Conservation (phyloP, 1,284 basidiomycete species). For the Leccinum solheimii region DNA sequence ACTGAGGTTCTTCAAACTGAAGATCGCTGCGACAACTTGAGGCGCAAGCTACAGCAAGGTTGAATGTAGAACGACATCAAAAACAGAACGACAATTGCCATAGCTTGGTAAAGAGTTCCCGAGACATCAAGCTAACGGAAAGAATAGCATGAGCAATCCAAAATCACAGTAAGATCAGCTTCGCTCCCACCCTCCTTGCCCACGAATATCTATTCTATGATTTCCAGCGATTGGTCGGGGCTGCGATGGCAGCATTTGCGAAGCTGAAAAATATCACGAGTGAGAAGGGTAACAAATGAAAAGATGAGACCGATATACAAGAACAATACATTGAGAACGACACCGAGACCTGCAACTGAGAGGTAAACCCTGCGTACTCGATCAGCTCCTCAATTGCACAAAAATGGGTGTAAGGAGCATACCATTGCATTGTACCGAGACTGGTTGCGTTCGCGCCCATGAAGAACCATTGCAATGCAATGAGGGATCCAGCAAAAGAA, state of each 20-base stretch:
- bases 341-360: conserved; percentile 67
- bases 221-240: conserved; percentile 9
- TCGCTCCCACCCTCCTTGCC: conserved; percentile 26
- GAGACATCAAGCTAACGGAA: conserved; percentile 28
- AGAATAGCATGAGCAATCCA: not conserved
- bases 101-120: conserved; percentile 29
- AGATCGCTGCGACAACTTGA: conserved; percentile 20
- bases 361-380: conserved; percentile 63
- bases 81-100: not conserved
- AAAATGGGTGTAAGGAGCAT: not conserved
- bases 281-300: not conserved
- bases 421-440: conserved; percentile 76
- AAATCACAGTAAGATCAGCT: not conserved
- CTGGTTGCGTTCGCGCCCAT: conserved; percentile 57
- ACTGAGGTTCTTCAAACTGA: conserved; percentile 18
- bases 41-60: conserved; percentile 26
- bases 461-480: conserved; percentile 78
- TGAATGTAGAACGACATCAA: not conserved
- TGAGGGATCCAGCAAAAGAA: conserved; percentile 77
- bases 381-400: conserved; percentile 3
- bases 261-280: too few relatives aligned
- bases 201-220: conserved; percentile 12
- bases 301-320: conserved; percentile 41
- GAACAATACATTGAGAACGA: conserved; percentile 67
- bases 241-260: conserved; percentile 8